These are phyloP conservation scores for Oryza glaberrima DNA, from an alignment of 176 grass and related monocot genomes.

Conservation along the genomic window DNA sequence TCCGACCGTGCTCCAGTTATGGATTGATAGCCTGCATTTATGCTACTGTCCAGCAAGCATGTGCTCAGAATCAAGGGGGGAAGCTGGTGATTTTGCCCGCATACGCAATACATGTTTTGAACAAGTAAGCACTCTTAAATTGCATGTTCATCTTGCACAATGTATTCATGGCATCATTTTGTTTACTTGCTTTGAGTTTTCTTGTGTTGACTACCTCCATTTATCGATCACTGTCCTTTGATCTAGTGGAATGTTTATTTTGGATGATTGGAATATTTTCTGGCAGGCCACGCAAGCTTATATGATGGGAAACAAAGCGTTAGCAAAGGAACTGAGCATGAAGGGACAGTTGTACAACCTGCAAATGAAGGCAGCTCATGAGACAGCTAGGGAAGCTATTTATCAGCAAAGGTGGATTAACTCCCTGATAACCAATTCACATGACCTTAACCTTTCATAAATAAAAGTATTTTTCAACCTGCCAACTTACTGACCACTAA, in stretches of 20 bases:
- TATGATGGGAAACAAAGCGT: constrained; percentile 60
- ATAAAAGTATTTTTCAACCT: neutral
- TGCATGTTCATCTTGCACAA: neutral
- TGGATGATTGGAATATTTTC: neutral
- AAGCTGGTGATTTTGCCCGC: constrained; percentile 61
- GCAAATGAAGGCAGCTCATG: constrained; percentile 67
- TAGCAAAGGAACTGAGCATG: constrained; percentile 60
- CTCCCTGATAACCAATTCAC: constrained; percentile 6
- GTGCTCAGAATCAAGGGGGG: constrained; percentile 55
- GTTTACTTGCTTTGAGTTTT: neutral
- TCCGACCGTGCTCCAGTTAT: neutral
- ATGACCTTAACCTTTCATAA: constrained; percentile 1
- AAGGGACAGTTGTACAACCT: constrained; percentile 64
- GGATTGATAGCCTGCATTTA: constrained; percentile 1
- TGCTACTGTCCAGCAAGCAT: constrained; percentile 43
- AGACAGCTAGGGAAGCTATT: constrained; percentile 62
- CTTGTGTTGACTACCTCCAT: neutral
- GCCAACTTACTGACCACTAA: neutral
- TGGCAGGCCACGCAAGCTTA: constrained; percentile 60
- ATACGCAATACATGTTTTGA: constrained; percentile 69
- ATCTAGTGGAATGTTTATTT: neutral
- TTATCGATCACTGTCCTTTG: neutral
- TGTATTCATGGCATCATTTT: neutral
- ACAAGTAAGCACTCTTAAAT: constrained; percentile 48
- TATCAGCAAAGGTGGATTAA: constrained; percentile 52